phyloP scores from a whole-genome alignment of 805 yeast species.

The Naumovozyma castellii region DNA sequence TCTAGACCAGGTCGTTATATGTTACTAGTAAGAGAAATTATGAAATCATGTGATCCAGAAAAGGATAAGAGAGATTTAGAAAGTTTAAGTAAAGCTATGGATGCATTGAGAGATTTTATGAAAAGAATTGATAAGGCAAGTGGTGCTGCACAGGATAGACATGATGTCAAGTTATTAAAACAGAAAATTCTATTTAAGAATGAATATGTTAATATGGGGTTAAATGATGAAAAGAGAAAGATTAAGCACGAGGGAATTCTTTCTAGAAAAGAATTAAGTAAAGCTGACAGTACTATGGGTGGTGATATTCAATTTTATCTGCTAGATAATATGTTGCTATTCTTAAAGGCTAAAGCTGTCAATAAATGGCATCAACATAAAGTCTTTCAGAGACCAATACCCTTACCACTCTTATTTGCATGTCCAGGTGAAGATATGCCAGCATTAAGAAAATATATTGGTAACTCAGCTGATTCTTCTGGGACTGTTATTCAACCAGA shows the following conservation, averaged over 20 bases:
- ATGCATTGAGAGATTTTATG: conserved; percentile 64
- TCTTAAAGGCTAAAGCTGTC: conserved; percentile 76
- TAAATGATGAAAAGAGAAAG: conserved; percentile 71
- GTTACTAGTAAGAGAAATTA: conserved; percentile 66
- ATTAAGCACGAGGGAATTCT: conserved; percentile 38
- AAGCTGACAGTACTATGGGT: conserved; percentile 19
- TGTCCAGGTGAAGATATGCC: conserved; percentile 76
- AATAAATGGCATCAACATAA: conserved; percentile 86
- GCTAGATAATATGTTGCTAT: conserved; percentile 78
- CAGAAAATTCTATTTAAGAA: conserved; percentile 76
- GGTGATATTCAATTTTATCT: conserved; percentile 80
- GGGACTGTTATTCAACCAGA: conserved; percentile 25
- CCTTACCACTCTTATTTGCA: conserved; percentile 62
- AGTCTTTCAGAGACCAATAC: conserved; percentile 84
- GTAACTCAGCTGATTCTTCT: conserved; percentile 24
- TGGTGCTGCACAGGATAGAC: conserved; percentile 89
- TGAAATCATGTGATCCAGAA: conserved; percentile 81
- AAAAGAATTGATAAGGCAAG: conserved; percentile 69
- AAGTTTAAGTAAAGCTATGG: conserved; percentile 60
- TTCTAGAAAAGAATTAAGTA: conserved; percentile 26
- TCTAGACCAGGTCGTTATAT: conserved; percentile 95
- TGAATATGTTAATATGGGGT: conserved; percentile 76
- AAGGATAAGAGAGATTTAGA: conserved; percentile 38
- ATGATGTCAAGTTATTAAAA: conserved; percentile 76
- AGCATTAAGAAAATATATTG: conserved; percentile 38